phyloP scores from a whole-genome alignment of 495 filamentous ascomycete genomes.

The Haplographium delicatum region DNA sequence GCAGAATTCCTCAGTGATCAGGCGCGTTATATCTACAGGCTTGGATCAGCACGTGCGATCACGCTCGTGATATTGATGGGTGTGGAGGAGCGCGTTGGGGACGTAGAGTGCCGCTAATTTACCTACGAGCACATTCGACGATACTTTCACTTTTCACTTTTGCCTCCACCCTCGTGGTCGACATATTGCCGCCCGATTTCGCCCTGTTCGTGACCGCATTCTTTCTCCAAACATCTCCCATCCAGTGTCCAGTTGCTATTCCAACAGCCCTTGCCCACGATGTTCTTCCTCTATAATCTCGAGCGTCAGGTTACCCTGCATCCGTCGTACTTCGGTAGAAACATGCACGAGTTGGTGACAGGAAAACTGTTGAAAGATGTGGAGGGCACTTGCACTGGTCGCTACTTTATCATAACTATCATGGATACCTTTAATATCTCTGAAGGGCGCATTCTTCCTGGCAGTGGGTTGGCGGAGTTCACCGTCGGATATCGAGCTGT shows the following conservation, averaged over 20 bases:
- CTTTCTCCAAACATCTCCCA: background rate
- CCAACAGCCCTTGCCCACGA: slow-evolving; percentile 35
- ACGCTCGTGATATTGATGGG: slow-evolving; percentile 17
- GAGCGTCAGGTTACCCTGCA: slow-evolving; percentile 90
- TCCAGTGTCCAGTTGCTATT: background rate
- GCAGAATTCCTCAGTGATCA: slow-evolving; percentile 18
- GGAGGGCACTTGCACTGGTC: slow-evolving; percentile 87
- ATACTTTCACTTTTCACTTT: slow-evolving; percentile 1
- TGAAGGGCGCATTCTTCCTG: slow-evolving; percentile 84
- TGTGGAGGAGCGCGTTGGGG: slow-evolving; percentile 17
- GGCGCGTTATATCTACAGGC: slow-evolving; percentile 22
- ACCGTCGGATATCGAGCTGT: slow-evolving; percentile 92
- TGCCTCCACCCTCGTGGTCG: background rate
- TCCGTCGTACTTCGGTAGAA: slow-evolving; percentile 90
- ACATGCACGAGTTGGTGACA: slow-evolving; percentile 83
- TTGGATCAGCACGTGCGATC: slow-evolving; percentile 10
- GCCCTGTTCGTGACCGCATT: background rate
- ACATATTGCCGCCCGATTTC: background rate
- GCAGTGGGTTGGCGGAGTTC: slow-evolving; percentile 86
- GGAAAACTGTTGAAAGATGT: slow-evolving; percentile 84
- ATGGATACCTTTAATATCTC: slow-evolving; percentile 92
- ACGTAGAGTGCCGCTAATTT: slow-evolving; percentile 7
- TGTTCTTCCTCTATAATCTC: slow-evolving; percentile 98
- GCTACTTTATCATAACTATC: slow-evolving; percentile 93
- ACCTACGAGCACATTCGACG: background rate